Evolutionary conservation across 2,329 filamentous ascomycete genomes (phyloP).

Genomic region (Colletotrichum orchidophilum): DNA sequence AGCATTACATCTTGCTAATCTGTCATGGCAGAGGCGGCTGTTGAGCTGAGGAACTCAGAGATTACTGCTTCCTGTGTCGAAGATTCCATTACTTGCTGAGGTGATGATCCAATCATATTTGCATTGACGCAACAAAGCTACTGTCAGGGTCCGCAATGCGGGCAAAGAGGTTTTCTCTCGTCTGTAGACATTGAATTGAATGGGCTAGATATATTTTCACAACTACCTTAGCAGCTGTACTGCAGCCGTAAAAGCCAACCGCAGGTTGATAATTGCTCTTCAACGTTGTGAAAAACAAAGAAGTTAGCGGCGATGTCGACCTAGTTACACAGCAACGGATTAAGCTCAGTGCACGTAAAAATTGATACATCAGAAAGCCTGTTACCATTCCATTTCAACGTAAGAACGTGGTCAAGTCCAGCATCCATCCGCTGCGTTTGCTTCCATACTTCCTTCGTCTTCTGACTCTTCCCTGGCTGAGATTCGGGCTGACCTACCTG

Average conservation of each 20-base stretch:
- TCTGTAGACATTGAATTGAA: not conserved
- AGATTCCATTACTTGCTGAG: constrained; percentile 5
- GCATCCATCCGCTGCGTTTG: not conserved
- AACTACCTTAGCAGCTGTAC: not conserved
- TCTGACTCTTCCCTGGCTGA: not conserved
- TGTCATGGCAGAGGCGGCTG: constrained; percentile 8
- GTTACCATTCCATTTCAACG: too few relatives aligned
- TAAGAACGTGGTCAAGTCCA: too few relatives aligned
- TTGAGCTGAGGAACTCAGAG: constrained; percentile 4
- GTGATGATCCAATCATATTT: not conserved
- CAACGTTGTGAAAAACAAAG: not conserved
- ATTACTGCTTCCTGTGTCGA: constrained; percentile 23
- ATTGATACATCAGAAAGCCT: too few relatives aligned
- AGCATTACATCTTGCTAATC: not conserved
- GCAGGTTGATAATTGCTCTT: not conserved
- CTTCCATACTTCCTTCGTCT: not conserved
- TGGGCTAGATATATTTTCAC: not conserved
- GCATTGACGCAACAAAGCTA: not conserved
- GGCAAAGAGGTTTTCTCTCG: not conserved
- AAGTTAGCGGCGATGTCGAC: not conserved
- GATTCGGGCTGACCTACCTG: not conserved
- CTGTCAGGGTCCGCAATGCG: not conserved
- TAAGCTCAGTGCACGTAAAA: too few relatives aligned
- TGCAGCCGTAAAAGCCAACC: not conserved
- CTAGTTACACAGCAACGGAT: too few relatives aligned